A percentile compares a stretch with the other conserved stretches of the same genome.
phyloP scores from a whole-genome alignment of 805 yeast genomes.

The Scheffersomyces ergatensis region DNA sequence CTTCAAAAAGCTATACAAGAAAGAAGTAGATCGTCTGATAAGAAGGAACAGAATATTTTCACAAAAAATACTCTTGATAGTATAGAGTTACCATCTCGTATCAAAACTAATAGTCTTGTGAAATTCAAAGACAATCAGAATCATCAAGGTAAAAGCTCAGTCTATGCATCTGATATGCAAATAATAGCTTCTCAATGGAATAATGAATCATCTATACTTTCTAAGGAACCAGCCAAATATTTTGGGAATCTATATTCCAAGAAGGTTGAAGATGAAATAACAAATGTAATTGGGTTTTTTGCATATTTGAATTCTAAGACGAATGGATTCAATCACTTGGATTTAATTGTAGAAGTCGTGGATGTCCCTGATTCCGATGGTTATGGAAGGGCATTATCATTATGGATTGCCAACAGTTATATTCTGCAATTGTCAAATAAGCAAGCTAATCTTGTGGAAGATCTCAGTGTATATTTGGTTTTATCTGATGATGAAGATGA shows the following conservation, averaged over 20 bases:
- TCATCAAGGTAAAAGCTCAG: background rate
- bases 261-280: constrained; percentile 1
- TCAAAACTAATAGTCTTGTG: constrained; percentile 29
- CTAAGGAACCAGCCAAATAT: constrained; percentile 6
- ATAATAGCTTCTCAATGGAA: constrained; percentile 7
- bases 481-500: constrained; percentile 18
- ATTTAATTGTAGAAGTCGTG: constrained; percentile 12
- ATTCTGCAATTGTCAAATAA: constrained; percentile 10
- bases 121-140: constrained; percentile 5
- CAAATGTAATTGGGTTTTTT: background rate
- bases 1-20: constrained; percentile 16
- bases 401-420: constrained; percentile 33
- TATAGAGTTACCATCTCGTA: constrained; percentile 35
- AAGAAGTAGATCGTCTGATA: background rate
- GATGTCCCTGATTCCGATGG: constrained; percentile 6
- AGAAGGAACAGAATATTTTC: background rate
- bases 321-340: constrained; percentile 4
- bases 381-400: constrained; percentile 14
- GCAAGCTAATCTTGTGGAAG: background rate
- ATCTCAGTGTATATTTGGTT: constrained; percentile 19
- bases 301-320: background rate
- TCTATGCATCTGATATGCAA: constrained; percentile 5
- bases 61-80: constrained; percentile 25
- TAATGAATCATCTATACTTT: background rate
- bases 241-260: constrained; percentile 9